These are phyloP conservation scores for Psilocybe cyanescens DNA, from an alignment of 768 basidiomycete species.

Conservation along the genomic window DNA sequence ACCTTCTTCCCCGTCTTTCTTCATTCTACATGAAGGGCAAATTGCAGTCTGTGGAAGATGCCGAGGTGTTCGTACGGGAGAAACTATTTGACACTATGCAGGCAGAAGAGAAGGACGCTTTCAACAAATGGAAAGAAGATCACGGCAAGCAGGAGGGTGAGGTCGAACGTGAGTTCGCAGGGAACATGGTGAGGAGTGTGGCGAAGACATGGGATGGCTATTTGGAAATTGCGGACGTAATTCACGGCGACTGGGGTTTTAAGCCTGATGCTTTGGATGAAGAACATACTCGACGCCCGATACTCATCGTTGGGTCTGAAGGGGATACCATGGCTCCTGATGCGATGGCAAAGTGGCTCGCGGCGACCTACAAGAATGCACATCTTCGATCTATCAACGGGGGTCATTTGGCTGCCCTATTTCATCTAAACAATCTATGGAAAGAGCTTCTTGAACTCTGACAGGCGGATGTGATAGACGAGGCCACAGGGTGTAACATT, in stretches of 20 bases:
- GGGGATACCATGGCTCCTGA: slow-evolving; percentile 46
- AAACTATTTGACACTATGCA: slow-evolving; percentile 38
- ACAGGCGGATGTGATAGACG: background rate
- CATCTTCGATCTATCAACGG: slow-evolving; percentile 45
- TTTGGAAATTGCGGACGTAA: slow-evolving; percentile 39
- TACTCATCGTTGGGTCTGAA: slow-evolving; percentile 47
- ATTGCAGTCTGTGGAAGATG: slow-evolving; percentile 40
- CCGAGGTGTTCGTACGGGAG: slow-evolving; percentile 44
- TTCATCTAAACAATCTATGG: slow-evolving; percentile 51
- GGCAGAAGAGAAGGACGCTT: slow-evolving; percentile 42
- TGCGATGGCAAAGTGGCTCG: slow-evolving; percentile 53
- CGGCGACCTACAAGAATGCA: slow-evolving; percentile 47
- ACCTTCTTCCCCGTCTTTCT: slow-evolving; percentile 34
- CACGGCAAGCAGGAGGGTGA: slow-evolving; percentile 45
- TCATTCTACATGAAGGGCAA: slow-evolving; percentile 34
- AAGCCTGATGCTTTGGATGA: slow-evolving; percentile 45
- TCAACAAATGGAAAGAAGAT: slow-evolving; percentile 44
- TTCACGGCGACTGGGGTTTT: slow-evolving; percentile 59
- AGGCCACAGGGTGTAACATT: background rate
- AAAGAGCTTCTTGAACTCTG: slow-evolving; percentile 33
- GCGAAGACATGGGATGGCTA: slow-evolving; percentile 57
- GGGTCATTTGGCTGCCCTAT: slow-evolving; percentile 52
- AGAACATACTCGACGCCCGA: slow-evolving; percentile 44
- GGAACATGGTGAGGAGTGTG: slow-evolving; percentile 50
- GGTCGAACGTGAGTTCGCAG: slow-evolving; percentile 42